Evolutionary conservation across 2,329 filamentous ascomycete genomes (phyloP), one percentile per base, ranked within the genome.

Genomic region (Fusarium secorum): DNA sequence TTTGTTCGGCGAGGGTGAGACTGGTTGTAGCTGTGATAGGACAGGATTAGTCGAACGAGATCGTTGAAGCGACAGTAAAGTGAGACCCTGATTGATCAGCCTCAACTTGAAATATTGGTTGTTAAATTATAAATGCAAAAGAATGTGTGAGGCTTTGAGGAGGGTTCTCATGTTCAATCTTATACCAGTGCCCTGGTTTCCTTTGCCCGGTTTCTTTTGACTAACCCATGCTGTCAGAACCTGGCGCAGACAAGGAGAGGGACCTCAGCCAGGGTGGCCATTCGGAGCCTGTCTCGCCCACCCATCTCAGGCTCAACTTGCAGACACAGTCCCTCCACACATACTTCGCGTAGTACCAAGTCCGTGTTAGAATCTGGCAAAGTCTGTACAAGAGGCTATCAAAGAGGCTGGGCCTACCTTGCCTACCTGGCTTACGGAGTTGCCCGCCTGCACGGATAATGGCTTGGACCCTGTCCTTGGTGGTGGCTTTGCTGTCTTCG

Each of bases 181-280:
- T 76, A 76, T 75, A 76, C 68, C 67, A 58, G 61, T 61, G 61
- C 69, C 63, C 63, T 72, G 69, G 61, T 57, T 70, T 72, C 63
- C 53, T 64, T 71, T 76, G 74, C 74, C 74, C 72, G 63, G 74
- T 76, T 76, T 76, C 74, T 75, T 65, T 58, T 72, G 39, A 44
- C 58, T 66, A 71, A 66, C 70, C 72, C 71, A 67, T 75, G 72
- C 41, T 60, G 60, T 60, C 67, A 72, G 52, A 62, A 72, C 41
- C 63, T 67, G 64, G 64, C 48, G 63, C 56, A 74, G 65, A 46
- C 65, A 75, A 57, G 65, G 58, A 65, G 73, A 71, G 73, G 69
- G 57, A 55, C 66, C 62, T 55, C 57, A 45, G 51, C 69, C 61
- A 56, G 73, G 60, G 72, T 72, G 68, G 62, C 70, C 73, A 62